These are phyloP conservation scores for Alternaria hordeiaustralica DNA, from an alignment of 2,329 filamentous ascomycete species.

Conservation along the genomic window DNA sequence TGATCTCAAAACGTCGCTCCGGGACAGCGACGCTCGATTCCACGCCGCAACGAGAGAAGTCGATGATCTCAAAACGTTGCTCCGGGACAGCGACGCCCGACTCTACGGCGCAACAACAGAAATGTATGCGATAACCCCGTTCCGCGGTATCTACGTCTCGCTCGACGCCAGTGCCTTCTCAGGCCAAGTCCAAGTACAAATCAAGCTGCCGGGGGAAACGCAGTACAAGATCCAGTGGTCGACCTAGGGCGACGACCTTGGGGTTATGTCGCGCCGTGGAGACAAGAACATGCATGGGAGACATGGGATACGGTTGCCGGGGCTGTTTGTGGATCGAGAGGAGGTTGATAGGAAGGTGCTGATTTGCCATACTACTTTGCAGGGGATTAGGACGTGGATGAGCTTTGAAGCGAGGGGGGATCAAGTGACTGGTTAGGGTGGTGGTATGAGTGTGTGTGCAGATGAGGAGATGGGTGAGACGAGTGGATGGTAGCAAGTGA, in stretches of 20 bases:
- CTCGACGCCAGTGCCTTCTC: background rate
- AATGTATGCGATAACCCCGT: background rate
- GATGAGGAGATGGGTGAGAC: fast-evolving
- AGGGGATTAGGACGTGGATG: background rate
- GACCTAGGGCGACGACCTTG: background rate
- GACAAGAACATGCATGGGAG: background rate
- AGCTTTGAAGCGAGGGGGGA: background rate
- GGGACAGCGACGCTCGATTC: background rate
- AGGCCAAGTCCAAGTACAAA: background rate
- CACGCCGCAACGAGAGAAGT: background rate
- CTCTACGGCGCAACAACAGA: background rate
- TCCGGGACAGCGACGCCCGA: background rate
- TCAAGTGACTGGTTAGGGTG: background rate
- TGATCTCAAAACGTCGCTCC: background rate
- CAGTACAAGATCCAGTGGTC: background rate
- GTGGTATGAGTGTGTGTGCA: background rate
- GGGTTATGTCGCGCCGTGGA: background rate
- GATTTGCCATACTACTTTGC: background rate
- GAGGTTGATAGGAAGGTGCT: background rate
- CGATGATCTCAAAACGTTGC: background rate
- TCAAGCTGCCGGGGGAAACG: background rate
- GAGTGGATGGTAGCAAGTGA: background rate
- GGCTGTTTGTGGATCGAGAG: background rate
- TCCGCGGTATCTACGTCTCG: background rate
- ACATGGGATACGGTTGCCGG: background rate